A percentile compares a stretch with the other conserved stretches of the same genome.
Conservation (phyloP, 805 yeast genomes). For the Candida namnaoensis region DNA sequence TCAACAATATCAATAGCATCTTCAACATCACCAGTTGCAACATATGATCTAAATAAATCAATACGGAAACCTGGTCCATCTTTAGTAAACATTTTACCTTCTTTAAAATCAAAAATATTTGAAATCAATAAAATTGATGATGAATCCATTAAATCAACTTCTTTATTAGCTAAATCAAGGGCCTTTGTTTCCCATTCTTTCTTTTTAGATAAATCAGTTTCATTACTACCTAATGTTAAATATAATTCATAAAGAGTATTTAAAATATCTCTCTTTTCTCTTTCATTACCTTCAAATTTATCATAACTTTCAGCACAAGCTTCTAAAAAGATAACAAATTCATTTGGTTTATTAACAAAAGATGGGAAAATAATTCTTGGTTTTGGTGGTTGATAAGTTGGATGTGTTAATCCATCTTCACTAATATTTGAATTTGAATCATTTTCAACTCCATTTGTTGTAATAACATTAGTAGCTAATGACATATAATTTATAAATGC, state of each 20-base stretch:
- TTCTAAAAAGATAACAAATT: slow-evolving; percentile 86
- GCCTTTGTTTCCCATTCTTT: slow-evolving; percentile 65
- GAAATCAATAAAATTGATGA: slow-evolving; percentile 37
- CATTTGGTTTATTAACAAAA: slow-evolving; percentile 77
- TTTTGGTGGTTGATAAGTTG: slow-evolving; percentile 85
- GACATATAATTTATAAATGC: slow-evolving; percentile 50
- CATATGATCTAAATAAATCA: slow-evolving; percentile 58
- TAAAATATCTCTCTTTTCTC: slow-evolving; percentile 65
- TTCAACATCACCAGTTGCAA: slow-evolving; percentile 46
- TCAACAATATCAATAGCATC: slow-evolving; percentile 50
- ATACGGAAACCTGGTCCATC: slow-evolving; percentile 25
- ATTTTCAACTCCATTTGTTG: slow-evolving; percentile 3
- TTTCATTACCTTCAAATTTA: slow-evolving; percentile 55
- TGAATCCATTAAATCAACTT: slow-evolving; percentile 43
- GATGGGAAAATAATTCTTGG: slow-evolving; percentile 84
- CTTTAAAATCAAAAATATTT: slow-evolving; percentile 37
- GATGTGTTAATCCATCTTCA: slow-evolving; percentile 17
- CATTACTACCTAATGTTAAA: slow-evolving; percentile 42
- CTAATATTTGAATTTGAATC: too few relatives aligned
- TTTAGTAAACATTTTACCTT: slow-evolving; percentile 33
- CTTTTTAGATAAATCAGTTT: slow-evolving; percentile 25
- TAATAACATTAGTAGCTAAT: slow-evolving; percentile 16
- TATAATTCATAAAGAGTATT: slow-evolving; percentile 81
- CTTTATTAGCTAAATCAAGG: slow-evolving; percentile 32
- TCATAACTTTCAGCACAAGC: slow-evolving; percentile 81